Evolutionary conservation across 1,284 basidiomycete species (phyloP).

Genomic region (Sutorius eximius): DNA sequence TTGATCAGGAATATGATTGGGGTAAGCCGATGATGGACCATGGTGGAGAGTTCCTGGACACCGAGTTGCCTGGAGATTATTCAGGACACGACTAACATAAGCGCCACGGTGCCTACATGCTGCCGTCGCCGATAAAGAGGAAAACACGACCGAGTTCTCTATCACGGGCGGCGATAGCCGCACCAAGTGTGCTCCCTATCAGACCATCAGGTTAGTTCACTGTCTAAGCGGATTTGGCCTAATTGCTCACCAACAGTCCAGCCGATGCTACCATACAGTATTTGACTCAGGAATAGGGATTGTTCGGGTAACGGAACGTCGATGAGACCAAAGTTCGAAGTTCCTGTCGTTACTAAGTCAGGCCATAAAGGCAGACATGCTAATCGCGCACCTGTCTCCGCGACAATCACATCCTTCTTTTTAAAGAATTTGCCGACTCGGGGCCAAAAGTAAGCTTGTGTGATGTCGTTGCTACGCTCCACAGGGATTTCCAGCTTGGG

Average conservation of each 20-base stretch:
- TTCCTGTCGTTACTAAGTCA: constrained; percentile 36
- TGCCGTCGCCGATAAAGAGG: constrained; percentile 87
- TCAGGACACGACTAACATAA: background rate
- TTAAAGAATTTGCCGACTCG: constrained; percentile 78
- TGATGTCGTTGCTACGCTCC: constrained; percentile 54
- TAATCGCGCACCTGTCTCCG: constrained; percentile 68
- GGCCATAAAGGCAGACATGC: background rate
- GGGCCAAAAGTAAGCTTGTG: constrained; percentile 87
- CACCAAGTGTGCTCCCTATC: constrained; percentile 62
- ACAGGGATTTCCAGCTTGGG: constrained; percentile 50
- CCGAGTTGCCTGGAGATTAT: constrained; percentile 56
- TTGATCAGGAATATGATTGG: constrained; percentile 87
- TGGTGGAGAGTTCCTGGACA: constrained; percentile 77
- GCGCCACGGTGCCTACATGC: constrained; percentile 48
- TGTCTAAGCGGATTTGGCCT: constrained; percentile 12
- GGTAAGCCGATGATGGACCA: constrained; percentile 66
- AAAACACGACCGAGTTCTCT: constrained; percentile 65
- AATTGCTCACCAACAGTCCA: constrained; percentile 71
- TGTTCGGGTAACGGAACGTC: constrained; percentile 74
- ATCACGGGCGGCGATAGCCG: constrained; percentile 77
- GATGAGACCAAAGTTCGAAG: constrained; percentile 72
- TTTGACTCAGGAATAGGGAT: constrained; percentile 69
- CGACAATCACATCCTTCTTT: constrained; percentile 75
- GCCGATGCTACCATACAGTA: constrained; percentile 86
- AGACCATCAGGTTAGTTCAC: constrained; percentile 17